Base-by-base conservation (phyloP, 2,329 filamentous ascomycete genomes). In the Fusarium globosum region DNA sequence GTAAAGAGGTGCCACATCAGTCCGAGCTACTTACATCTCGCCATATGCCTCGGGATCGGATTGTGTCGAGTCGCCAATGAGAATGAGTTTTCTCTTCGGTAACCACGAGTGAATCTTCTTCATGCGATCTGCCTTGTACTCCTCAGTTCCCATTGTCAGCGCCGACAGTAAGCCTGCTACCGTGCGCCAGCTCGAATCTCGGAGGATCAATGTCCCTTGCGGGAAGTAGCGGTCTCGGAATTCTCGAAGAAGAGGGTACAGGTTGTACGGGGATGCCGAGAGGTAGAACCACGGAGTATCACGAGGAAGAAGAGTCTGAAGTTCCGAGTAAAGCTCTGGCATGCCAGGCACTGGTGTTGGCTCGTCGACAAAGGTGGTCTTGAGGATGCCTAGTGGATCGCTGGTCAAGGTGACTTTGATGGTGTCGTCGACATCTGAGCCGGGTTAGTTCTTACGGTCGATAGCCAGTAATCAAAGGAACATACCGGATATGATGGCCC, bases 221-320 rank as follows among this genome's bases (percentile, higher is more conserved):
- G 93, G 93, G 79, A 92, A 98, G 81, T 93, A 84, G 4, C 86
- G 80, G 61, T 91, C 84, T 41, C 94, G 87, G 83, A 98, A 98
- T 2, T 87, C 81, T 63, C 88, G 91, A 30, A 98, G 87, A 82
- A 98, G 96, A 0, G 94, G 93, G 79, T 98, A 98, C 15, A 98
- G 88, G 77, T 97, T 97, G 85, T 98, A 98, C 0, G 96, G 96
- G 0, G 95, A 97, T 0, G 96, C 95, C 1, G 94, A 97, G 52
- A 98, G 88, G 82, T 98, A 98, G 85, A 97, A 97, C 88, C 94
- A 97, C 0, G 94, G 89, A 4, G 94, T 92, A 14, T 87, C 86
- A 14, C 87, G 79, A 3, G 86, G 84, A 30, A 91, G 77, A 8
- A 86, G 75, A 11, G 83, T 81, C 49, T 91, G 85, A 16, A 97